These are phyloP conservation scores for Xylaria sp. DNA, from an alignment of 2,329 filamentous ascomycete genomes.

Conservation along the genomic window DNA sequence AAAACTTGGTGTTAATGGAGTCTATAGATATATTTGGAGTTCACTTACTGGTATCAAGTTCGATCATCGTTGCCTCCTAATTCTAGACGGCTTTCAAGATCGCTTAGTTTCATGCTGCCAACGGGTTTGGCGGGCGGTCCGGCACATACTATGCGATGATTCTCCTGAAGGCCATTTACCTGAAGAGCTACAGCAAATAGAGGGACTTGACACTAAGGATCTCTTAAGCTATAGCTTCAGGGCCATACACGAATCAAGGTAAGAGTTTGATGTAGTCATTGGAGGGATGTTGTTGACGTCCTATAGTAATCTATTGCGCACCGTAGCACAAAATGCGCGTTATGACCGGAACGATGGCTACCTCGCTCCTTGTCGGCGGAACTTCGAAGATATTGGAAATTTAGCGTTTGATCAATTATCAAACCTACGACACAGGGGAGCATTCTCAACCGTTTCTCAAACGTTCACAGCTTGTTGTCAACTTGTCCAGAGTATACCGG, in stretches of 20 bases:
- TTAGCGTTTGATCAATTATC: constrained; percentile 86
- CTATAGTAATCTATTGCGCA: constrained; percentile 76
- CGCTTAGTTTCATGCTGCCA: constrained; percentile 71
- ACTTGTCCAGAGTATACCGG: constrained; percentile 62
- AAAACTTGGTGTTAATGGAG: constrained; percentile 21
- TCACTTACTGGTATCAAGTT: constrained; percentile 59
- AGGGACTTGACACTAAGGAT: constrained; percentile 84
- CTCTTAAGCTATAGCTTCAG: constrained; percentile 95
- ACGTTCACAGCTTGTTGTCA: constrained; percentile 87
- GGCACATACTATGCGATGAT: constrained; percentile 86
- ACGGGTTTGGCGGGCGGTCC: constrained; percentile 81
- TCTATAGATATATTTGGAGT: constrained; percentile 63
- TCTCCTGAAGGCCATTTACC: constrained; percentile 90
- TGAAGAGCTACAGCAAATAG: constrained; percentile 77
- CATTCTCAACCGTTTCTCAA: constrained; percentile 90
- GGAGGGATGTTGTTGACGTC: constrained; percentile 40
- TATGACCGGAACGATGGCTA: constrained; percentile 57
- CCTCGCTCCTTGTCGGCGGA: constrained; percentile 61
- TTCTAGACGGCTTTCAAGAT: constrained; percentile 58
- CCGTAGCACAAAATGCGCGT: constrained; percentile 66
- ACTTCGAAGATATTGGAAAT: constrained; percentile 75
- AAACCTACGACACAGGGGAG: constrained; percentile 86
- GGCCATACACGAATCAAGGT: constrained; percentile 94
- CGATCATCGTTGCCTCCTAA: constrained; percentile 51
- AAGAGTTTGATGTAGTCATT: constrained; percentile 40